These are phyloP conservation scores for Vaccinium vitisidaea DNA, from an alignment of 148 eudicot species.

Conservation along the genomic window DNA sequence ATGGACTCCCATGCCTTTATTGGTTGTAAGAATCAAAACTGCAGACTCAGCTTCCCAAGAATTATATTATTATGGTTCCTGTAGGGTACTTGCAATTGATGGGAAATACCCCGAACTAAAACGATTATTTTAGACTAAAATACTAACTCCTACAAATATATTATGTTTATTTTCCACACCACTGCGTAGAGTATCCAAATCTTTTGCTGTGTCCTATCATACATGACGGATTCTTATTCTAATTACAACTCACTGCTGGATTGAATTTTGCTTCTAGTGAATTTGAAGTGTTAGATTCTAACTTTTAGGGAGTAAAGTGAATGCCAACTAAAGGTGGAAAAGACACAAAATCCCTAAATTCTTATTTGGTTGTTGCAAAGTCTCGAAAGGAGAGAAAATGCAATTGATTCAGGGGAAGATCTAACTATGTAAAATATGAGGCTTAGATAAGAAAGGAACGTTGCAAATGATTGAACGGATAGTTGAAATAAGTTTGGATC, in stretches of 20 bases:
- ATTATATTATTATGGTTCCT: not conserved
- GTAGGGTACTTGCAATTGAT: not conserved
- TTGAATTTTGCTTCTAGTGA: not conserved
- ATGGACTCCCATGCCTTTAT: not conserved
- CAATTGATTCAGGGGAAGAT: not conserved
- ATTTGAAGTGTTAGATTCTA: not conserved
- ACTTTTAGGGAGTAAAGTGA: not conserved
- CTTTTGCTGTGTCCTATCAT: conserved; percentile 5
- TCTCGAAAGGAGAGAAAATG: not conserved
- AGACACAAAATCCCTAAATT: conserved; percentile 3
- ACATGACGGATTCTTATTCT: not conserved
- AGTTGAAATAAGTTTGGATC: not conserved
- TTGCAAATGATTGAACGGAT: not conserved
- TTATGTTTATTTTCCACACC: not conserved
- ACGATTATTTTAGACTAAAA: not conserved
- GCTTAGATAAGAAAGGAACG: not conserved
- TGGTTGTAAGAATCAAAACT: not conserved
- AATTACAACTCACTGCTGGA: not conserved
- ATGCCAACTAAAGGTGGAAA: not conserved
- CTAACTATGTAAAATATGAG: not conserved
- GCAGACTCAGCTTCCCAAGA: not conserved
- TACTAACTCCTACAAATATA: not conserved
- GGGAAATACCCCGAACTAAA: not conserved
- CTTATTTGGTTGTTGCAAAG: conserved; percentile 1
- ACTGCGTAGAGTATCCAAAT: not conserved